Evolutionary conservation across 2,329 filamentous ascomycete genomes (phyloP).

Genomic region (Trichothecium roseum): DNA sequence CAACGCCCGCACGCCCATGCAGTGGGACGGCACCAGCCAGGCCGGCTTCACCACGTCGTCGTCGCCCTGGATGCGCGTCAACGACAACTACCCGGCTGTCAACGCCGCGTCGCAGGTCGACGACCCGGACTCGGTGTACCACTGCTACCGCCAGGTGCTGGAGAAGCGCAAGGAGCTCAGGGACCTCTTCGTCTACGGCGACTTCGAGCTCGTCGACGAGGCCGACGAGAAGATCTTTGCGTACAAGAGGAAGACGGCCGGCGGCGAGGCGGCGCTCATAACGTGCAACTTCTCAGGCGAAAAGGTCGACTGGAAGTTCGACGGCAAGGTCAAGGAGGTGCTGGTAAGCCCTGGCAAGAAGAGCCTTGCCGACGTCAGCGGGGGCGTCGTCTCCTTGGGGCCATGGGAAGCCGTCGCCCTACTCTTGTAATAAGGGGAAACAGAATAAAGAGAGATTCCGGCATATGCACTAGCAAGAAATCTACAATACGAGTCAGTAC

Average conservation of each 20-base stretch:
- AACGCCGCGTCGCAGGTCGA: conserved; percentile 48
- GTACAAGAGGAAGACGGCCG: conserved; percentile 21
- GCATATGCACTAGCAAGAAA: too few relatives aligned
- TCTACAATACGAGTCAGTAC: too few relatives aligned
- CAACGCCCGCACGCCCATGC: conserved; percentile 62
- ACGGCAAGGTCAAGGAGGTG: conserved; percentile 18
- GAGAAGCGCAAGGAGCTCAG: conserved; percentile 46
- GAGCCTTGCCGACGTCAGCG: conserved; percentile 1
- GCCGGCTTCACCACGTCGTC: conserved; percentile 52
- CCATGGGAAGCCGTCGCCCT: conserved; percentile 26
- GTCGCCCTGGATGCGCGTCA: conserved; percentile 61
- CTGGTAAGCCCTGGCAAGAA: conserved; percentile 19
- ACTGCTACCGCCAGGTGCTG: conserved; percentile 53
- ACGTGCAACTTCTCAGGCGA: conserved; percentile 27
- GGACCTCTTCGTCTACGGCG: conserved; percentile 58
- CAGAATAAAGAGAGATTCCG: too few relatives aligned
- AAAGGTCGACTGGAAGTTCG: conserved; percentile 18
- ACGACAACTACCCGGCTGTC: conserved; percentile 49
- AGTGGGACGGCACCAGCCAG: conserved; percentile 52
- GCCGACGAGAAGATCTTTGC: conserved; percentile 24
- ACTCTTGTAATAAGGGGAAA: conserved; percentile 14
- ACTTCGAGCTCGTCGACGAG: conserved; percentile 30
- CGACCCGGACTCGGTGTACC: conserved; percentile 40
- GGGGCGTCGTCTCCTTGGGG: conserved; percentile 12
- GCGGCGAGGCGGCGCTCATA: conserved; percentile 21